A percentile compares a stretch with the other conserved stretches of the same genome.
These are phyloP conservation scores for Isatis tinctoria DNA, from an alignment of 345 rosid genomes.

Conservation along the genomic window DNA sequence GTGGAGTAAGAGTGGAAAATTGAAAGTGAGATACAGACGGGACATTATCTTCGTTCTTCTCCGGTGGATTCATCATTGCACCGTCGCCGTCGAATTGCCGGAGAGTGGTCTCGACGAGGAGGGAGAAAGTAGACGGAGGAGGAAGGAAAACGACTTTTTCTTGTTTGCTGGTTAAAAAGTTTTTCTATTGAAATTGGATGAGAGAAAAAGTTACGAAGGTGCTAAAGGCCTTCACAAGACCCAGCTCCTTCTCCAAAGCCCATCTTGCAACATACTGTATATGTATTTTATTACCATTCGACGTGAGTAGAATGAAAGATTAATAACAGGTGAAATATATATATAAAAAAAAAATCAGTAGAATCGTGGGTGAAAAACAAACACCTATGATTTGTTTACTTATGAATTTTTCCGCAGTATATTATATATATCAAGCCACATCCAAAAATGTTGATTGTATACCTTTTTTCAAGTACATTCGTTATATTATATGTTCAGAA, in stretches of 20 bases:
- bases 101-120: background rate
- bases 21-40: conserved; percentile 41
- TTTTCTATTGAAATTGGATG: background rate
- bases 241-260: background rate
- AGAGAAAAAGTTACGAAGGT: background rate
- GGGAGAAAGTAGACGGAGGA: background rate
- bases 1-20: conserved; percentile 36
- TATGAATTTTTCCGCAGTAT: too few relatives aligned
- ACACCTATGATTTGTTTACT: too few relatives aligned
- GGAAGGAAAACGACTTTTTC: background rate
- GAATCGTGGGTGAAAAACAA: too few relatives aligned
- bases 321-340: too few relatives aligned
- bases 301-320: too few relatives aligned
- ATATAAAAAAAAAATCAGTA: too few relatives aligned
- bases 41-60: conserved; percentile 35
- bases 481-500: too few relatives aligned
- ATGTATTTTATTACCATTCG: too few relatives aligned
- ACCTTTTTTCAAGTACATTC: too few relatives aligned
- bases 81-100: conserved; percentile 9
- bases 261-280: background rate
- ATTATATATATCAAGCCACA: too few relatives aligned
- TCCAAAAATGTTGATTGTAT: too few relatives aligned
- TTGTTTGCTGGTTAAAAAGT: background rate
- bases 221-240: background rate
- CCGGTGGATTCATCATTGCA: conserved; percentile 43